Evolutionary conservation across 2,329 filamentous ascomycete species (phyloP), one percentile per base, ranked within the genome.

Genomic region (Amesomyces nigricolor): DNA sequence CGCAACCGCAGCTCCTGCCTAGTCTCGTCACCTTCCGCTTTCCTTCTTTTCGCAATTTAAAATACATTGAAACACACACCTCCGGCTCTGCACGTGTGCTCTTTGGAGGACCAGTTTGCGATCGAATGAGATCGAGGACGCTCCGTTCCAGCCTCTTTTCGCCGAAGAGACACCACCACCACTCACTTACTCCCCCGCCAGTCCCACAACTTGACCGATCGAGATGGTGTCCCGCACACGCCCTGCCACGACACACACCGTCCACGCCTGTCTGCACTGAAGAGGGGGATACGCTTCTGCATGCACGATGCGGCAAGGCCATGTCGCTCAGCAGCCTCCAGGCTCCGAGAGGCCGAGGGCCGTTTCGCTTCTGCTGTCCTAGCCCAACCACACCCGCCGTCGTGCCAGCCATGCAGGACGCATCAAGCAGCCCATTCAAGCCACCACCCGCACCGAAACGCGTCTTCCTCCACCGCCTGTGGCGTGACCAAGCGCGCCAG

Each of bases 231-330:
- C 19, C 52, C 49, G 47, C 32, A 50, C 54, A 29, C 51, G 56
- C 51, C 59, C 55, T 59, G 56, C 52, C 56, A 56, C 54, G 48
- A 59, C 56, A 57, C 13, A 47, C 22, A 39, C 11, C 38, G 22
- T 26, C 22, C 22, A 26, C 45, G 54, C 54, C 37, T 22, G 29
- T 30, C 37, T 51, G 51, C 48, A 48, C 47, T 42, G 48, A 9
- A 26, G 22, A 26, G 22, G 22, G 22, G 32, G 32, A 35, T 35
- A 35, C 32, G 32, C 30, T 19, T 39, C 47, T 52, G 48, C 57
- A 59, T 61, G 61, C 59, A 58, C 57, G 55, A 61, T 60, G 45
- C 61, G 48, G 57, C 61, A 58, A 51, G 55, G 52, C 47, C 58
- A 56, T 47, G 58, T 58, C 51, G 49, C 45, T 54, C 39, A 54